phyloP scores from a whole-genome alignment of 1,284 basidiomycete species.

The Thecaphora thlaspeos region DNA sequence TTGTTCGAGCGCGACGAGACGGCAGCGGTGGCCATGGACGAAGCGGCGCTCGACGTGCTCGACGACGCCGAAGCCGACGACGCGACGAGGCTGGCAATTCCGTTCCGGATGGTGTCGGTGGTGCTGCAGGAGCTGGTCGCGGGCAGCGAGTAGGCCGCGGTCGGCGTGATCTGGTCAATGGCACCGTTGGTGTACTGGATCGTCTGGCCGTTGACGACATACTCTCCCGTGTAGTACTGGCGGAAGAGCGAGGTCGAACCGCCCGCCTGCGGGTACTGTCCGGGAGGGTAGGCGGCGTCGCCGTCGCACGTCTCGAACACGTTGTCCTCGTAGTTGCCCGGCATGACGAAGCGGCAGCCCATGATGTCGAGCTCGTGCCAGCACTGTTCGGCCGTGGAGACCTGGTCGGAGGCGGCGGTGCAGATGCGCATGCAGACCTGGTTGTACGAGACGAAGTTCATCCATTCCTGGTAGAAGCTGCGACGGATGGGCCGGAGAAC shows the following conservation, averaged over 20 bases:
- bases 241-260: constrained; percentile 47
- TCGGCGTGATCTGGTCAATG: constrained; percentile 39
- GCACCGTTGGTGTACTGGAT: constrained; percentile 47
- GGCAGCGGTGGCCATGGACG: constrained; percentile 2
- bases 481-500: no score
- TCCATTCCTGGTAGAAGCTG: constrained; percentile 63
- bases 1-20: not conserved
- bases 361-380: constrained; percentile 52
- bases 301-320: constrained; percentile 54
- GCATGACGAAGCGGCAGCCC: constrained; percentile 58
- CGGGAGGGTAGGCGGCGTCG: constrained; percentile 54
- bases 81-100: constrained; percentile 26
- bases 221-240: constrained; percentile 45
- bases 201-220: constrained; percentile 27
- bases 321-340: constrained; percentile 47
- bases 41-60: not conserved
- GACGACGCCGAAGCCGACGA: constrained; percentile 6
- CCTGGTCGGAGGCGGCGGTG: constrained; percentile 42
- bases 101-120: constrained; percentile 39
- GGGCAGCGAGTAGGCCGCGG: constrained; percentile 47
- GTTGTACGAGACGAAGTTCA: constrained; percentile 53
- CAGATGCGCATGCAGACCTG: constrained; percentile 54
- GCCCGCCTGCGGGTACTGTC: constrained; percentile 31
- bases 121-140: constrained; percentile 40
- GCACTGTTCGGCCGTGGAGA: constrained; percentile 41